phyloP scores from a whole-genome alignment of 1,284 basidiomycete species.

The Inonotus obliquus region DNA sequence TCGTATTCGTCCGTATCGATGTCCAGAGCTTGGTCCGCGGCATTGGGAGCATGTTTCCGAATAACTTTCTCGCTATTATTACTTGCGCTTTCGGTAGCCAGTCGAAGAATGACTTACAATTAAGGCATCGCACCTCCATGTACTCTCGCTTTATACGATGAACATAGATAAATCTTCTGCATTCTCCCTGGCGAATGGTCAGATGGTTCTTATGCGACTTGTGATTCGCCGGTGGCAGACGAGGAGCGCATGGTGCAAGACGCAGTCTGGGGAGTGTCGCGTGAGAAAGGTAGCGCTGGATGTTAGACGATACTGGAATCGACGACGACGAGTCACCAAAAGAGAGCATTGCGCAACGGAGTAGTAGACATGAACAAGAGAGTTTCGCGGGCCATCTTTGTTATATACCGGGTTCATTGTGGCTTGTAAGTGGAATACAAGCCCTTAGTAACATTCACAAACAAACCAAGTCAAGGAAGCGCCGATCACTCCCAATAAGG shows the following conservation, averaged over 20 bases:
- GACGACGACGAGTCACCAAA: conserved; percentile 1
- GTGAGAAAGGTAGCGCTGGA: conserved; percentile 42
- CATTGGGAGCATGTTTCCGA: conserved; percentile 33
- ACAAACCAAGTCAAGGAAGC: not conserved
- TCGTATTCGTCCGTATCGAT: conserved; percentile 37
- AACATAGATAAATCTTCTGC: conserved; percentile 45
- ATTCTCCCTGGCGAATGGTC: conserved; percentile 40
- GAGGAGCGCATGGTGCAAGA: conserved; percentile 31
- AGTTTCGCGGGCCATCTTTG: not conserved
- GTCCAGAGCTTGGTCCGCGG: conserved; percentile 32
- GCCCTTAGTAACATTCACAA: not conserved
- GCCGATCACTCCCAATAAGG: not conserved
- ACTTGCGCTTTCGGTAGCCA: not conserved
- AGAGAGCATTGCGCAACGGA: not conserved
- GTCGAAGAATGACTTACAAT: conserved; percentile 23
- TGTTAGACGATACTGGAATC: conserved; percentile 27
- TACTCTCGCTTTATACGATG: conserved; percentile 30
- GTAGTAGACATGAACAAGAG: not conserved
- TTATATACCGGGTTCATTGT: not conserved
- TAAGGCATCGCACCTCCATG: conserved; percentile 28
- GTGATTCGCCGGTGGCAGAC: conserved; percentile 37
- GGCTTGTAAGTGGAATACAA: not conserved
- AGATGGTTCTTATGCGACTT: conserved; percentile 42
- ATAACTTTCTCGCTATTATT: conserved; percentile 30
- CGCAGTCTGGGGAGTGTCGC: conserved; percentile 46